Base-by-base conservation (phyloP, 2,329 filamentous ascomycete species). In the Coniochaeta pulveracea region DNA sequence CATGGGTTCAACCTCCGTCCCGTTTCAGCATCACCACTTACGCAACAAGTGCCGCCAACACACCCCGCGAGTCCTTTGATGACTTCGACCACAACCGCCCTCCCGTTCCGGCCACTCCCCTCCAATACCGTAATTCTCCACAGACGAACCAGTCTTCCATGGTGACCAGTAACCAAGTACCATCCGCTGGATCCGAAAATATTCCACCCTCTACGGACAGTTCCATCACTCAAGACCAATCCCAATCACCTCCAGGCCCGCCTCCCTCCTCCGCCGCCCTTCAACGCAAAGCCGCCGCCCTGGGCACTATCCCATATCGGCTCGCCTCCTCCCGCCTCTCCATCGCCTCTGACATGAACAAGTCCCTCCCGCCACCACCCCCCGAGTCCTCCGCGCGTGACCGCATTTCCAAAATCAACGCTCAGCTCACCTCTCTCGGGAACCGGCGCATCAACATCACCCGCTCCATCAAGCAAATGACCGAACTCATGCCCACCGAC, bases 391-490 rank as follows among this genome's bases (percentile, higher is more conserved):
- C 51, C 7, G 60, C 68, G 5, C 63, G 69, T 22, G 76, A 80
- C 48, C 77, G 78, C 18, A 72, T 89, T 11, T 67, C 73, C 8
- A 64, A 69, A 39, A 64, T 91, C 16, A 72, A 80, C 46, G 72
- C 76, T 4, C 70, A 74, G 45, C 69, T 83, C 19, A 65, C 76
- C 26, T 67, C 71, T 31, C 66, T 91, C 6, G 62, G 64, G 1
- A 75, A 81, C 47, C 73, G 82, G 27, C 73, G 78, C 35, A 63
- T 69, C 39, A 89, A 88, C 55, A 73, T 89, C 47, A 69, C 73
- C 49, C 75, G 67, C 16, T 75, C 80, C 40, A 83, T 91, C 50
- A 64, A 71, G 41, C 81, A 89, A 52, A 77, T 89, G 64, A 85
- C 77, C 37, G 76, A 85, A 51, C 66, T 86, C 37, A 81, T 86